Evolutionary conservation across 1,284 basidiomycete genomes (phyloP), one percentile per base, ranked within the genome.

Genomic region (Marasmius fiardii): DNA sequence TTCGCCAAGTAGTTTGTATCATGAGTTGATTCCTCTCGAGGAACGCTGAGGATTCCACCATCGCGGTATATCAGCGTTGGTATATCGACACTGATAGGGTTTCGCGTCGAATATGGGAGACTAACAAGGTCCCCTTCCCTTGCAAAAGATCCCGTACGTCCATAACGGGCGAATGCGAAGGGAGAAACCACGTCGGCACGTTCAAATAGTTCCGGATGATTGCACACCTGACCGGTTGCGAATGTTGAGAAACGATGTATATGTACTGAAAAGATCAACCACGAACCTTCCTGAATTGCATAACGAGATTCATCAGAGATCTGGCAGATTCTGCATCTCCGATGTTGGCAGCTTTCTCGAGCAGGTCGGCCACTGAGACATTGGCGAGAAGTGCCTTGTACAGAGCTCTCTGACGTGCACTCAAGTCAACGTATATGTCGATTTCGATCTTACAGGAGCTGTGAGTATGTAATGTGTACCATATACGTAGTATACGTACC

Each of bases 171-270:
- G 66, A 99, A 96, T 1, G 94, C 90, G 67, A 93, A 92, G 0
- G 97, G 95, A 1, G 95, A 92, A 11, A 89, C 82, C 33, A 99
- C 96, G 67, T 99, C 97, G 33, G 96, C 95, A 21, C 97, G 88
- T 71, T 99, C 95, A 67, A 99, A 99, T 43, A 99, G 81, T 70
- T 99, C 97, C 0, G 97, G 97, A 66, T 99, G 97, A 66, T 98
- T 99, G 80, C 96, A 99, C 60, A 98, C 94, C 88, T 90, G 43
- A 14, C 3, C 5, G n/a, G n/a, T n/a, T n/a, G n/a, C n/a, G 28
- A 49, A 26, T 12, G 31, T n/a, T 45, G 21, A 39, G 31, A 26
- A 21, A 43, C 2, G 51, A 18, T 20, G 43, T 43, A 37, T 44
- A 23, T 44, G 37, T 50, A 26, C 34, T 43, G 47, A 18, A 39